phyloP scores from a whole-genome alignment of 2,329 filamentous ascomycete genomes.

The Trichophyton verrucosum region DNA sequence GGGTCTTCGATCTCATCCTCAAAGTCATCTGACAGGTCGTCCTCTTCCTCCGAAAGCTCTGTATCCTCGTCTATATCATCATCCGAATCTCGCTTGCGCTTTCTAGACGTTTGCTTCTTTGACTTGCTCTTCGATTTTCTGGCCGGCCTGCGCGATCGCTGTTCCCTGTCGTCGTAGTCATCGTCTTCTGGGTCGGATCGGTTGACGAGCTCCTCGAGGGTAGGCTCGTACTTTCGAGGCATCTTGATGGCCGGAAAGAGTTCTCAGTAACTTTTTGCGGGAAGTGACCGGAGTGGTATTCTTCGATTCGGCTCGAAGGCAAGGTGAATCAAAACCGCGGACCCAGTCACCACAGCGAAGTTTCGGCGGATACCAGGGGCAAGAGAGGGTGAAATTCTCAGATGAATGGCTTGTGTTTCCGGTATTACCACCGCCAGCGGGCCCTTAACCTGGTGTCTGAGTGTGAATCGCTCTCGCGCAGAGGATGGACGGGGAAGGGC shows the following conservation, averaged over 20 bases:
- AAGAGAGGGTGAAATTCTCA: background rate
- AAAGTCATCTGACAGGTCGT: conserved; percentile 27
- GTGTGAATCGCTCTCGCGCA: background rate
- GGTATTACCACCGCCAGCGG: background rate
- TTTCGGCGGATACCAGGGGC: background rate
- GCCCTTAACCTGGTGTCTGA: background rate
- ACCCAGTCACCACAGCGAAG: background rate
- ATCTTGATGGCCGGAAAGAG: background rate
- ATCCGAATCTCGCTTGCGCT: conserved; percentile 35
- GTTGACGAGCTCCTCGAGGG: background rate
- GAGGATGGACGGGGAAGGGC: background rate
- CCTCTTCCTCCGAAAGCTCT: conserved; percentile 8
- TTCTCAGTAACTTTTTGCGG: background rate
- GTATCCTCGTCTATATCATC: conserved; percentile 30
- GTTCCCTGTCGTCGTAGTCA: conserved; percentile 31
- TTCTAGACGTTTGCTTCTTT: conserved; percentile 19
- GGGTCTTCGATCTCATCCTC: conserved; percentile 28
- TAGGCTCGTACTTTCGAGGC: background rate
- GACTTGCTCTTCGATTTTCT: conserved; percentile 22
- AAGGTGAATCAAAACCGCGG: background rate
- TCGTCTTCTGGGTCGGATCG: conserved; percentile 23
- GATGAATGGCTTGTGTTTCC: background rate
- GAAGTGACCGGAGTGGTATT: background rate
- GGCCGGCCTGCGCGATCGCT: conserved; percentile 19
- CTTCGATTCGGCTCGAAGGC: background rate